Evolutionary conservation across 2,329 filamentous ascomycete species (phyloP), one percentile per base, ranked within the genome.

Genomic region (Xylariaceae sp.): DNA sequence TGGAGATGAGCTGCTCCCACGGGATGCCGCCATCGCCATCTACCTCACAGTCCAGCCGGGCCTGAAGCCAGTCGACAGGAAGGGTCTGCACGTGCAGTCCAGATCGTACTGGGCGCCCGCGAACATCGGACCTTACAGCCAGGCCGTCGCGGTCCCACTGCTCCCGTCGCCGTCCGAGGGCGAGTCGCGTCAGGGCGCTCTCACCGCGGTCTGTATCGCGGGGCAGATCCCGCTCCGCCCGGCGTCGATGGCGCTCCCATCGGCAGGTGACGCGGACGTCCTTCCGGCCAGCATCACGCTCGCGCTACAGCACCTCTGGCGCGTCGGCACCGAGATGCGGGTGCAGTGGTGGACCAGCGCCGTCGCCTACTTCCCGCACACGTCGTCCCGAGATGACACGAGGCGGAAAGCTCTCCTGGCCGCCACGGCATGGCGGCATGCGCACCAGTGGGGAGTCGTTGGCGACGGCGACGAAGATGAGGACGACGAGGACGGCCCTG

Each of bases 61-160:
- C 2, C 46, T 62, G 17, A 43, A 48, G 8, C 45, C 39, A 4
- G 34, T 43, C 17, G 11, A 47, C 24, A 64, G 86, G 24, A 44
- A 50, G 38, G 79, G 79, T 0, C 74, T 97, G 1, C 93, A 98
- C 62, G 90, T 98, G 4, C 93, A 97, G 65, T 90, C 87, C 3
- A 74, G 87, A 30, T 95, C 89, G 9, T 97, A 97, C 71, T 98
- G 93, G 93, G 93, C 93, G 0, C 93, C 93, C 0, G 91, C 93
- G 16, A 97, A 97, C 58, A 97, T 98, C 40, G 93, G 93, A 0
- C 93, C 93, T 0, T 97, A 97, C 64, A 96, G 90, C 42, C 93
- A 98, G 67, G 89, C 89, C 3, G 81, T 93, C 37, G 72, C 76
- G 2, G 66, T 79, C 9, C 69, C 70, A 9, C 56, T 72, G 1